Base-by-base conservation (phyloP, 129 eudicot genomes). In the Oenanthe sinensis region DNA sequence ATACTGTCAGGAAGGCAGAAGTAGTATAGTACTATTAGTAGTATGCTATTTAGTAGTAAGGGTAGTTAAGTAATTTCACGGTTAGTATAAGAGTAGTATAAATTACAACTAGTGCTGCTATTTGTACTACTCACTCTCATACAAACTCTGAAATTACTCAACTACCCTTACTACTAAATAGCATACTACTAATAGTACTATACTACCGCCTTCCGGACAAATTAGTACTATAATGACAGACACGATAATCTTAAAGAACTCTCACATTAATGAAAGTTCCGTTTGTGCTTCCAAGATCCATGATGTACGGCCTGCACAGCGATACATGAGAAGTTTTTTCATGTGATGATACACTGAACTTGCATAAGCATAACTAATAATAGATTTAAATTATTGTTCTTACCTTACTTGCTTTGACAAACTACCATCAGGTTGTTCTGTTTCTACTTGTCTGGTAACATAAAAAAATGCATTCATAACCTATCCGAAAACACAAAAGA, bases 241-340 rank as follows among this genome's bases (percentile, higher is more conserved):
- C 14, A 43, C 71, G 16, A 81, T 1, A n/a, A 7, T 75, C 69
- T n/a, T 24, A 39, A 24, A 33, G 73, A 69, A 42, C 22, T 58
- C 96, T 86, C 86, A 95, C 98, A 74, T 94, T 94, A 55, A 94
- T 77, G 80, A 88, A 95, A 68, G 98, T 95, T 69, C 96, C 93
- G 58, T 95, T 95, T 46, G 98, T 95, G 90, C 98, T 95, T 80
- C 98, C 98, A 73, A 95, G 94, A 87, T 95, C 98, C 98, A 95
- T 95, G 77, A 95, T 75, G 81, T 95, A 95, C 71, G 98, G 98
- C 92, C 98, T 95, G 52, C 69, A 71, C 55, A 37, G 74, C 42
- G 76, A 81, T 70, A 71, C 30, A 76, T 52, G 77, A 49, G 28
- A 80, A 39, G 48, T 71, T 50, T 24, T 12, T 60, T 30, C 55